Evolutionary conservation across 192 early-diverging fungal species (phyloP), one percentile per base, ranked within the genome.

Genomic region (Glomus cerebriforme): DNA sequence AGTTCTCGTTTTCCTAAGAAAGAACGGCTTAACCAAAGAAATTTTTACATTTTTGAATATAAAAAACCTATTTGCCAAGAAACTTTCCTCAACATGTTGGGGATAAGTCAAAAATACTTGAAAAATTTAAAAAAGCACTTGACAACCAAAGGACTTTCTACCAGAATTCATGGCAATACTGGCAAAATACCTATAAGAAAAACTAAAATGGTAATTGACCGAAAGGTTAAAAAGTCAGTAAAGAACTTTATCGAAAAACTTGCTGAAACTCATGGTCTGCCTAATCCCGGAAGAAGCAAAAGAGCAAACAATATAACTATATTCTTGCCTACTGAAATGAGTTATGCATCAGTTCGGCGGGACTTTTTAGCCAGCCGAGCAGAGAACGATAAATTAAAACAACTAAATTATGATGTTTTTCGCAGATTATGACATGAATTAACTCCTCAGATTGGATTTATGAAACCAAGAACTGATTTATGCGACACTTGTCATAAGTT

Each of bases 21-120:
- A 24, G 37, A 39, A 39, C 37, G 37, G 37, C 2, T 7, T 39
- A 39, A 39, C 37, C 37, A 39, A 39, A 39, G 37, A 39, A 5
- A 5, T 39, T 2, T 7, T 5, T 39, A 39, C 7, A 2, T 39
- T 39, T 39, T 39, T 39, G 37, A 39, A 5, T 39, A 39, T 39
- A 39, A 39, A 72, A 72, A 3, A 60, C 73, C n/a, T 4, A 58
- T 75, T 24, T 75, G 73, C 32, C 59, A 62, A 31, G 32, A 75
- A 75, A 75, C 73, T 22, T 75, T 62, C 62, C 58, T 75, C n/a
- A 75, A 75, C 60, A 75, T 75, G 73, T 62, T 63, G 32, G 32
- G 22, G 37, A 39, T 39, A 39, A 39, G 37, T 39, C 3, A 39
- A 39, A 39, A 39, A 39, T 39, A 39, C 7, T 39, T 39, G 7